A percentile compares a stretch with the other conserved stretches of the same genome.
phyloP scores from a whole-genome alignment of 108 stramenopile species.

The Conticribra guillardii region DNA sequence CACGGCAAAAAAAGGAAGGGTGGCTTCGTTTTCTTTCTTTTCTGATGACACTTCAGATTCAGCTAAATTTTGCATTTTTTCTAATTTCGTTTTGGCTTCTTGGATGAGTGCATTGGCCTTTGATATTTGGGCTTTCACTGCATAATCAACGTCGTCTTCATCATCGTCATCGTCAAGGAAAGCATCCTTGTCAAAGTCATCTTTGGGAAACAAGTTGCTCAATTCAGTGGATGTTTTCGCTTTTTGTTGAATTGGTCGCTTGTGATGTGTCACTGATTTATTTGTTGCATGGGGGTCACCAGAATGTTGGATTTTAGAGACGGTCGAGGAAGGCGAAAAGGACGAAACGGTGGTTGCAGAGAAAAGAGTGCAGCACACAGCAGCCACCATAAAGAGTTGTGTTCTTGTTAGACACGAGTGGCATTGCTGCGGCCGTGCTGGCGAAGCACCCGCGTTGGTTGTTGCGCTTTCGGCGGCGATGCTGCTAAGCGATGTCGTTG shows the following conservation, averaged over 20 bases:
- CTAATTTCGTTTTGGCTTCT: constrained; percentile 42
- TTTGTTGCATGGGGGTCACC: not conserved
- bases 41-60: not conserved
- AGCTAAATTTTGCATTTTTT: not conserved
- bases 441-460: no score
- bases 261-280: not conserved
- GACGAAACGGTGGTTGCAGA: not conserved
- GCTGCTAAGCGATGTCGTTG: no score
- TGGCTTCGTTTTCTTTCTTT: not conserved
- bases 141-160: constrained; percentile 28
- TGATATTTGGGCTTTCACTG: constrained; percentile 34
- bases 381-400: not conserved
- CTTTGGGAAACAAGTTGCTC: not conserved
- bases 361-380: not conserved
- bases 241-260: not conserved
- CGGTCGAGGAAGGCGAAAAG: not conserved
- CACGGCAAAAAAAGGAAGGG: constrained; percentile 31
- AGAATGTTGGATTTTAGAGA: no score
- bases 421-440: no score
- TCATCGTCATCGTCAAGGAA: constrained; percentile 17
- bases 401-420: no score
- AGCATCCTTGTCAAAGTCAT: not conserved
- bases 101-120: constrained; percentile 27
- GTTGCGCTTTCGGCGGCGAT: no score
- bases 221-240: not conserved